These are phyloP conservation scores for Boletellus ananas DNA, from an alignment of 768 basidiomycete genomes.

Conservation along the genomic window DNA sequence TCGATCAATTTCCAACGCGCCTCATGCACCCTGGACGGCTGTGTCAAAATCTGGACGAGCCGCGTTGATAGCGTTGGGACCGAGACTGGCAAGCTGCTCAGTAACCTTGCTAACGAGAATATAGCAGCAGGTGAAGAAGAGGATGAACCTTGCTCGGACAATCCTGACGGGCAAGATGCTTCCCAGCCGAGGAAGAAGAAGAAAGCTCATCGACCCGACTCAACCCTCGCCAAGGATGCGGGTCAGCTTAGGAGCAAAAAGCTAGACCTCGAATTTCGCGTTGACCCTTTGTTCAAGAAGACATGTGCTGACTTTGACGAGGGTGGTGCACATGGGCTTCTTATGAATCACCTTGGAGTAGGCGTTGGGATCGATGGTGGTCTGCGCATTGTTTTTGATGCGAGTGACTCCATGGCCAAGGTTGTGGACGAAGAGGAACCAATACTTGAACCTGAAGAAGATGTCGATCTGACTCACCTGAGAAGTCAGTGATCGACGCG, in stretches of 20 bases:
- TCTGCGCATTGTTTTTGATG: conserved; percentile 92
- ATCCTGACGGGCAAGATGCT: conserved; percentile 63
- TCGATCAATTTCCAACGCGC: conserved; percentile 99
- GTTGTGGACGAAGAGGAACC: conserved; percentile 67
- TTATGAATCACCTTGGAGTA: conserved; percentile 92
- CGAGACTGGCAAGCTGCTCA: conserved; percentile 92
- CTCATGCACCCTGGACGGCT: conserved; percentile 94
- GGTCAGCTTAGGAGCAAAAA: conserved; percentile 84
- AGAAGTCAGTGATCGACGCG: conserved; percentile 44
- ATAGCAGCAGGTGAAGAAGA: conserved; percentile 55
- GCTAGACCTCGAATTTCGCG: conserved; percentile 90
- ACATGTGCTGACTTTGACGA: conserved; percentile 99
- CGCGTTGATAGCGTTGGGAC: conserved; percentile 96
- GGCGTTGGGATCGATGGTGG: conserved; percentile 76
- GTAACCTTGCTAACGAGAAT: conserved; percentile 74
- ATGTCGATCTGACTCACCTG: conserved; percentile 60
- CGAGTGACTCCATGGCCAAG: conserved; percentile 83
- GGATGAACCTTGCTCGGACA: conserved; percentile 55
- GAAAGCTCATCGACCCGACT: conserved; percentile 65
- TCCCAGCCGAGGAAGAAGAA: conserved; percentile 55
- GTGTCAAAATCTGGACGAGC: conserved; percentile 99
- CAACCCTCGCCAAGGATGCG: conserved; percentile 88
- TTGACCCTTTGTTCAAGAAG: conserved; percentile 97
- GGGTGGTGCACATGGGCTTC: conserved; percentile 89
- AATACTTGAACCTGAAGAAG: conserved; percentile 64